Evolutionary conservation across 805 yeast genomes (phyloP).

Genomic region (Nakazawaea peltata): DNA sequence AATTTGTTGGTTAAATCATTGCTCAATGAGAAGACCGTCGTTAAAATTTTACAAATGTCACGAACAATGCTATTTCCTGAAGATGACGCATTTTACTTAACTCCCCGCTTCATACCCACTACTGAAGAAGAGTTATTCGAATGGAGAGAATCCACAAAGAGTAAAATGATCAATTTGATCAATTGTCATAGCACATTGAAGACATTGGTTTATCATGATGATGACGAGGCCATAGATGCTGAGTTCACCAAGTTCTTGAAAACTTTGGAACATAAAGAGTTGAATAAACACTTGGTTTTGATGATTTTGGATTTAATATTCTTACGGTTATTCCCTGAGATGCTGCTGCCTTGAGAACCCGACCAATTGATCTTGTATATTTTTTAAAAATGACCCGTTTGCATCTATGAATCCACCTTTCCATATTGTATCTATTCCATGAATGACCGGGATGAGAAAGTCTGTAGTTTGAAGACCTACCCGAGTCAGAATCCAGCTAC

Average conservation of each 20-base stretch:
- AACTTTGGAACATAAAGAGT: conserved; percentile 25
- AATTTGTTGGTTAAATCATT: conserved; percentile 17
- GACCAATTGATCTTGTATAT: conserved; percentile 14
- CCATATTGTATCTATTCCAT: conserved; percentile 19
- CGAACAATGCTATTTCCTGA: conserved; percentile 22
- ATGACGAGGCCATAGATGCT: conserved; percentile 7
- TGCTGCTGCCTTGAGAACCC: neutral
- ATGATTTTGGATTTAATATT: conserved; percentile 33
- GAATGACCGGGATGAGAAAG: conserved; percentile 20
- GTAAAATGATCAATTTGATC: conserved; percentile 5
- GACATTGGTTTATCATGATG: conserved; percentile 6
- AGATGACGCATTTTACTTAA: conserved; percentile 18
- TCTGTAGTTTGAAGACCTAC: conserved; percentile 20
- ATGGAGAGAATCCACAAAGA: conserved; percentile 11
- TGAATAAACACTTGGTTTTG: conserved; percentile 36
- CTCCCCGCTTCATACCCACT: conserved; percentile 22
- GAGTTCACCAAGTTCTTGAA: conserved; percentile 21
- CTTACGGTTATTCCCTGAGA: conserved; percentile 30
- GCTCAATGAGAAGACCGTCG: conserved; percentile 13
- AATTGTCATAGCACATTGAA: conserved; percentile 1
- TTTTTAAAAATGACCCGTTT: conserved; percentile 17
- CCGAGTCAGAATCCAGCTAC: conserved; percentile 23
- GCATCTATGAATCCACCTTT: conserved; percentile 14
- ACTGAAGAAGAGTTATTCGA: conserved; percentile 18
- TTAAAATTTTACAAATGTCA: conserved; percentile 11